Percentiles rank a stretch among this genome's conserved stretches.
These are phyloP conservation scores for Exophiala bonariae DNA, from an alignment of 2,329 filamentous ascomycete genomes.

Conservation along the genomic window DNA sequence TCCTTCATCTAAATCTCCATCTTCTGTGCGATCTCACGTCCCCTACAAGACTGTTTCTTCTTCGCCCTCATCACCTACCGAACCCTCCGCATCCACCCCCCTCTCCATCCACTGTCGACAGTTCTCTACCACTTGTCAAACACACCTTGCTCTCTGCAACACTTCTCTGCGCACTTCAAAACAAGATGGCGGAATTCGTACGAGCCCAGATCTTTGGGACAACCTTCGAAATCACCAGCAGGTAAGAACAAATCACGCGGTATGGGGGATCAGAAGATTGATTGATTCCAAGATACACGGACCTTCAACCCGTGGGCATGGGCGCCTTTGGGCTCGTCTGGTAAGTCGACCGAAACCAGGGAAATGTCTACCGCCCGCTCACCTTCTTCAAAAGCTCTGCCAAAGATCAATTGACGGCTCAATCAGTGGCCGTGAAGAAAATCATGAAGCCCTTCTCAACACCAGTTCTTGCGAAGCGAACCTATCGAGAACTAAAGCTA, in stretches of 20 bases:
- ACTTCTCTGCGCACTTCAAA: not conserved
- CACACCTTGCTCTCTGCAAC: too few species aligned
- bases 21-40: not conserved
- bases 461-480: constrained; percentile 95
- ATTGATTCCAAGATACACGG: constrained; percentile 72
- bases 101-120: not conserved
- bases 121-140: not conserved
- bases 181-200: constrained; percentile 96
- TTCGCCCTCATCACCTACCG: not conserved
- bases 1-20: not conserved
- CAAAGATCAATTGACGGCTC: constrained; percentile 93
- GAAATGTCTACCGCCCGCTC: too few species aligned
- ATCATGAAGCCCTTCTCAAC: constrained; percentile 99
- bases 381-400: constrained; percentile 93
- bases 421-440: constrained; percentile 98
- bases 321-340: constrained; percentile 97
- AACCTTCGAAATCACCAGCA: constrained; percentile 98
- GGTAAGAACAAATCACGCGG: constrained; percentile 58
- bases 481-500: constrained; percentile 95
- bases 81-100: not conserved
- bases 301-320: constrained; percentile 98
- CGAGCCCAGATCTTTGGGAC: constrained; percentile 99
- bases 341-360: too few species aligned
- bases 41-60: not conserved
- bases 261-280: too few species aligned